phyloP scores from a whole-genome alignment of 2,329 filamentous ascomycete species.

The Huntiella omanensis region DNA sequence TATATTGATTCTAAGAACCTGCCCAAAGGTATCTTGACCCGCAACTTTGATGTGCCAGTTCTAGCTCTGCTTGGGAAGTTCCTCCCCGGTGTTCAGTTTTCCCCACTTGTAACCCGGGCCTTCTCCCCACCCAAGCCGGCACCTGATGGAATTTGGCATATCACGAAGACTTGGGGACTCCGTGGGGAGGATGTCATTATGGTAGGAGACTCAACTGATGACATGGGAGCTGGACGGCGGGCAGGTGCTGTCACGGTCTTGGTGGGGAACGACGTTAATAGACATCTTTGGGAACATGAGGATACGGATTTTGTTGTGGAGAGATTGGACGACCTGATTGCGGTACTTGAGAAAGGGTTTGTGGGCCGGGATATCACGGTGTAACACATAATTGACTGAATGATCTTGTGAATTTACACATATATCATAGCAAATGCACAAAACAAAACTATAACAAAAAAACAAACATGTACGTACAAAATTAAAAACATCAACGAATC shows the following conservation, averaged over 20 bases:
- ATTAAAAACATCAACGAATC: background rate
- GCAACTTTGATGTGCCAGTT: conserved; percentile 77
- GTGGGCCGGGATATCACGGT: conserved; percentile 22
- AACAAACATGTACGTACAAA: background rate
- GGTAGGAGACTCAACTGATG: conserved; percentile 71
- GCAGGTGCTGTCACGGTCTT: conserved; percentile 86
- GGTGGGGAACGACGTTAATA: conserved; percentile 65
- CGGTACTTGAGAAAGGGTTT: conserved; percentile 58
- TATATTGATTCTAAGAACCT: conserved; percentile 53
- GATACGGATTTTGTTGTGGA: conserved; percentile 60
- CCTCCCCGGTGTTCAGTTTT: conserved; percentile 46
- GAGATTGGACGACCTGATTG: conserved; percentile 57
- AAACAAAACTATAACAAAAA: conserved; percentile 1
- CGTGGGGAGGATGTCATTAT: conserved; percentile 36
- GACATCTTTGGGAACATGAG: conserved; percentile 46
- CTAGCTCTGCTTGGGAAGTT: conserved; percentile 58
- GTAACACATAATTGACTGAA: background rate
- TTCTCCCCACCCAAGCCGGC: conserved; percentile 72
- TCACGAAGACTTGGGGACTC: conserved; percentile 58
- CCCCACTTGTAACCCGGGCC: conserved; percentile 68
- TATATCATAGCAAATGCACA: conserved; percentile 6
- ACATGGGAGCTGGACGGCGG: conserved; percentile 69
- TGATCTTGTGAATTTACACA: background rate
- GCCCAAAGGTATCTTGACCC: conserved; percentile 73
- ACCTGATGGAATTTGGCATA: conserved; percentile 73